Percentiles rank a stretch among this genome's conserved stretches.
Conservation (phyloP, 257 asterid genomes). For the Plantago elongata region DNA sequence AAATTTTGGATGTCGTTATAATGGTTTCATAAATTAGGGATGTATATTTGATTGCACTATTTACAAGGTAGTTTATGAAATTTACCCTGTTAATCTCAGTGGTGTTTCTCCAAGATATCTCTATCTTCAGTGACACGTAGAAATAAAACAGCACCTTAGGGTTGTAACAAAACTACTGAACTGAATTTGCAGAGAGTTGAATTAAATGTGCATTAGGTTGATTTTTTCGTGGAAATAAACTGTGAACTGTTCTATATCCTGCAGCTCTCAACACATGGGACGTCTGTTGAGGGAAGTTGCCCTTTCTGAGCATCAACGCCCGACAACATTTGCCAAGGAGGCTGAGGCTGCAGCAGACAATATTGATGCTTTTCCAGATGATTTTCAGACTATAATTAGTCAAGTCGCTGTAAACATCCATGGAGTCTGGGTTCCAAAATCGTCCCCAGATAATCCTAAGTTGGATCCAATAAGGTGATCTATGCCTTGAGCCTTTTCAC, state of each 20-base stretch:
- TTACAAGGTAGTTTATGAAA: too few species aligned
- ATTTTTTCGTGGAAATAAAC: neutral
- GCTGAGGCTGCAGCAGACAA: conserved; percentile 50
- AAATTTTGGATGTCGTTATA: too few species aligned
- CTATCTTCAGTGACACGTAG: too few species aligned
- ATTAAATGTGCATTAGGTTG: neutral
- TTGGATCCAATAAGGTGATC: conserved; percentile 64
- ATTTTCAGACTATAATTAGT: conserved; percentile 52
- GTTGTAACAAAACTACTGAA: too few species aligned
- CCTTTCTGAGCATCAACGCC: conserved; percentile 40
- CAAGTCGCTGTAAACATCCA: conserved; percentile 70
- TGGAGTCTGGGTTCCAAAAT: conserved; percentile 72
- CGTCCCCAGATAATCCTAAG: conserved; percentile 66
- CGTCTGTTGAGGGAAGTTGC: conserved; percentile 56
- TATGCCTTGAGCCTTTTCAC: conserved; percentile 4
- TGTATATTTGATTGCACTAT: too few species aligned
- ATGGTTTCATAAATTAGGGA: too few species aligned
- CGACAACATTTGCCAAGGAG: conserved; percentile 45
- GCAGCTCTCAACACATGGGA: conserved; percentile 69
- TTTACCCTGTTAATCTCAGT: too few species aligned
- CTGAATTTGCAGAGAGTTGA: neutral
- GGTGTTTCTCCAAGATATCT: too few species aligned
- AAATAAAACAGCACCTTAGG: too few species aligned
- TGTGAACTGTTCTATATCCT: conserved; percentile 10
- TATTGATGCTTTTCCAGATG: conserved; percentile 50